A percentile compares a stretch with the other conserved stretches of the same genome.
phyloP scores from a whole-genome alignment of 371 early-diverging fungal genomes.

The Coemansia sp. region DNA sequence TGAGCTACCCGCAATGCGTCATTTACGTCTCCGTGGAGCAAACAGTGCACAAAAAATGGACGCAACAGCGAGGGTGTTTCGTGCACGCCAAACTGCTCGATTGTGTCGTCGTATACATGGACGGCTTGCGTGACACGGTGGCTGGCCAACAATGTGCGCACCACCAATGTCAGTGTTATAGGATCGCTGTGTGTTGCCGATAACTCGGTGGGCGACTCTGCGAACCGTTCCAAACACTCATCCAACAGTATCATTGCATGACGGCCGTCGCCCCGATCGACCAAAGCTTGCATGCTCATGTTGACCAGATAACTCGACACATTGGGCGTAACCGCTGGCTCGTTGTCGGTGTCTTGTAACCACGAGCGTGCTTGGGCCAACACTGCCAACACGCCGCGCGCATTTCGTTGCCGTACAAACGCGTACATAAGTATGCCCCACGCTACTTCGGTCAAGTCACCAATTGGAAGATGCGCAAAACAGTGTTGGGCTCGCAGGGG shows the following conservation, averaged over 20 bases:
- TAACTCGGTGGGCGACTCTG: background rate
- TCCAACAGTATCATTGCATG: conserved; percentile 22
- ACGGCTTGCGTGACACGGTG: conserved; percentile 17
- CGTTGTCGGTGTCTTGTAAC: background rate
- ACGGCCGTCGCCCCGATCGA: background rate
- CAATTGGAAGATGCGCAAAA: conserved; percentile 2
- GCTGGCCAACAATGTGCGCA: conserved; percentile 17
- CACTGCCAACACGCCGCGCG: conserved; percentile 7
- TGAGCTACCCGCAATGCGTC: background rate
- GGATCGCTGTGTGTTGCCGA: conserved; percentile 23
- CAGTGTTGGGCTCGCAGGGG: background rate
- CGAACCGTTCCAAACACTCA: background rate
- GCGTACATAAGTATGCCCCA: conserved; percentile 41
- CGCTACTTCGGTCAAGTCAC: conserved; percentile 3
- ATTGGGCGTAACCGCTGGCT: background rate
- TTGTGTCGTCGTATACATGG: conserved; percentile 10
- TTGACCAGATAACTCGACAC: conserved; percentile 27
- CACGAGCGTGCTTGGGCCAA: conserved; percentile 17
- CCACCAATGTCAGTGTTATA: conserved; percentile 21
- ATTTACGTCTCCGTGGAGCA: background rate
- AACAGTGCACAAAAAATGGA: conserved; percentile 9
- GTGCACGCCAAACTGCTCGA: background rate
- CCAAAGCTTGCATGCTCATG: conserved; percentile 14
- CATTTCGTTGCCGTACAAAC: conserved; percentile 9
- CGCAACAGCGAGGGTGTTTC: conserved; percentile 4